Evolutionary conservation across 176 grass and related monocot genomes (phyloP).

Genomic region (Canna indica): DNA sequence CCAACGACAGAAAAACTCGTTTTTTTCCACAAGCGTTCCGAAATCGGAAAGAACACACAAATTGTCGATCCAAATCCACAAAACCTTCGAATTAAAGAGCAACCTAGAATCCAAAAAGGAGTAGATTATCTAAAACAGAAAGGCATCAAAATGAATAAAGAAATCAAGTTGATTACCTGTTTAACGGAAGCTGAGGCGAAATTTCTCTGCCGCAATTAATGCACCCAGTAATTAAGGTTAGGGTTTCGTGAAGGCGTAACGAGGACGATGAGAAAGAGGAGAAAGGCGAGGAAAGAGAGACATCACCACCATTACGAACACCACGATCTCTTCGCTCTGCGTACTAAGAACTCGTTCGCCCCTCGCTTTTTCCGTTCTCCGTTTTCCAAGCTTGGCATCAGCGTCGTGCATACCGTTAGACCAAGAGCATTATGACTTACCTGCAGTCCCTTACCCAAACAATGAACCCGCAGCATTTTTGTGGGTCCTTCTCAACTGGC

Average conservation of each 20-base stretch:
- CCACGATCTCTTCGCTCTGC: not conserved
- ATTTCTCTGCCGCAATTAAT: not conserved
- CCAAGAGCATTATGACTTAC: too few species aligned
- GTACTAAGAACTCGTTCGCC: not conserved
- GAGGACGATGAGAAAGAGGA: not conserved
- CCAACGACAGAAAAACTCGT: too few species aligned
- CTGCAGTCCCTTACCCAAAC: too few species aligned
- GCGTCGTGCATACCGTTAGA: too few species aligned
- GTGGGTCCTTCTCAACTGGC: too few species aligned
- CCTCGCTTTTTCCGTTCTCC: not conserved
- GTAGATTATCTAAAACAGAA: too few species aligned
- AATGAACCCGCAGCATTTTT: too few species aligned
- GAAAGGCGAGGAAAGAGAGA: not conserved
- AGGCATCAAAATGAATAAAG: not conserved
- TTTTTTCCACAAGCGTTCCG: too few species aligned
- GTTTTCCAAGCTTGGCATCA: not conserved
- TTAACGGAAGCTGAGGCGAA: not conserved
- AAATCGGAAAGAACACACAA: too few species aligned
- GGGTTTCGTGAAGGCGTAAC: not conserved
- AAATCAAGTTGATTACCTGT: not conserved
- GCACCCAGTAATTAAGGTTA: not conserved
- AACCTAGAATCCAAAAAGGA: too few species aligned
- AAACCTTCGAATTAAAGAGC: too few species aligned
- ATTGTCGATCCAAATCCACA: too few species aligned
- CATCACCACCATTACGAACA: not conserved